phyloP scores from a whole-genome alignment of 2,329 filamentous ascomycete species.

The Colletotrichum destructivum region DNA sequence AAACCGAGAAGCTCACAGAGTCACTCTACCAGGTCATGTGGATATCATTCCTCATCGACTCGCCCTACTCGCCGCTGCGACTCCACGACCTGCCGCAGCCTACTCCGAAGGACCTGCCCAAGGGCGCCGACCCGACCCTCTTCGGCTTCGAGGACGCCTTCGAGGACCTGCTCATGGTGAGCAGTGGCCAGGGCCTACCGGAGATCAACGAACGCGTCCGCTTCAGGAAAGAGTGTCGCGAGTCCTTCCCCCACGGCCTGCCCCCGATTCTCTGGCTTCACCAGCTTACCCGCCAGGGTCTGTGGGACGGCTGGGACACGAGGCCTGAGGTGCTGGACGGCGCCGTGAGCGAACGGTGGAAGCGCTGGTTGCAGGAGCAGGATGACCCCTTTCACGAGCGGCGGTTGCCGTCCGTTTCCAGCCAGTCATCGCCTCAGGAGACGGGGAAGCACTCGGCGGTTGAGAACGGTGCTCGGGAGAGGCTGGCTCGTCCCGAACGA shows the following conservation, averaged over 20 bases:
- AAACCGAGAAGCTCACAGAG: slow-evolving; percentile 38
- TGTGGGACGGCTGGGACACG: slow-evolving; percentile 43
- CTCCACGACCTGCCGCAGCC: slow-evolving; percentile 65
- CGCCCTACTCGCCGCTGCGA: slow-evolving; percentile 61
- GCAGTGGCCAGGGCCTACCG: slow-evolving; percentile 58
- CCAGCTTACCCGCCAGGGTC: slow-evolving; percentile 42
- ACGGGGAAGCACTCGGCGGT: background rate
- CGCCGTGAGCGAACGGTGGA: slow-evolving; percentile 41
- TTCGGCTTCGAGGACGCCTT: slow-evolving; percentile 72
- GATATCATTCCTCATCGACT: slow-evolving; percentile 55
- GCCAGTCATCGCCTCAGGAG: background rate
- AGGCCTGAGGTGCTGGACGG: slow-evolving; percentile 38
- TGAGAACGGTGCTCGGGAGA: background rate
- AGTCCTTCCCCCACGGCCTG: slow-evolving; percentile 58
- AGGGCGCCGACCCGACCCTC: slow-evolving; percentile 52
- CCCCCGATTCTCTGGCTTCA: slow-evolving; percentile 60
- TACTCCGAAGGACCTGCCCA: slow-evolving; percentile 59
- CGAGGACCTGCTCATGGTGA: slow-evolving; percentile 68
- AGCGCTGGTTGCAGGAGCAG: slow-evolving; percentile 39
- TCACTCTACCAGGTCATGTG: slow-evolving; percentile 46
- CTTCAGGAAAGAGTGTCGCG: slow-evolving; percentile 54
- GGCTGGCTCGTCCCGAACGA: background rate
- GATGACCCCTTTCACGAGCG: slow-evolving; percentile 36
- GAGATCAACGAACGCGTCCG: slow-evolving; percentile 55
- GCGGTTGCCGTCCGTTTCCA: background rate